Evolutionary conservation across 306 rosid species (phyloP).

Genomic region (Arachis stenosperma): DNA sequence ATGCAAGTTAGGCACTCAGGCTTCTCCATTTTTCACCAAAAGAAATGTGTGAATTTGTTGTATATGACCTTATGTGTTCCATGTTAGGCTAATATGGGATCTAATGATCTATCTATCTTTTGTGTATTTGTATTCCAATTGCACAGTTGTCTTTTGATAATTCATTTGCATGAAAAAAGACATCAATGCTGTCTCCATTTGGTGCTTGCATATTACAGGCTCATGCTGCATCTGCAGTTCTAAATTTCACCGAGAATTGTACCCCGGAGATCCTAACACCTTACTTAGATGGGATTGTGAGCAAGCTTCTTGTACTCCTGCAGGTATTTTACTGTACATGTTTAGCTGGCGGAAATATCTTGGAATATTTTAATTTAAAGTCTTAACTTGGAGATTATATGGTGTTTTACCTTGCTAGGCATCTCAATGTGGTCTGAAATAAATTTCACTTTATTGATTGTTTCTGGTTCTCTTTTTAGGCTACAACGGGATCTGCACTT

Average conservation of each 20-base stretch:
- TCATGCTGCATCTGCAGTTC: constrained; percentile 82
- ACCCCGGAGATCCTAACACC: constrained; percentile 68
- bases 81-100: constrained; percentile 12
- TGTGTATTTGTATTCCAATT: not conserved
- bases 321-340: constrained; percentile 55
- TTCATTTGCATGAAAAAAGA: constrained; percentile 17
- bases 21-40: not conserved
- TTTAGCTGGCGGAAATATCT: constrained; percentile 3
- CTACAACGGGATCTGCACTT: not conserved
- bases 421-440: constrained; percentile 8
- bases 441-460: constrained; percentile 7
- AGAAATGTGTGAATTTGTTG: not conserved
- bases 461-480: constrained; percentile 1
- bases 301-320: constrained; percentile 70
- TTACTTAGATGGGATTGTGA: constrained; percentile 72
- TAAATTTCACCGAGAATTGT: constrained; percentile 77
- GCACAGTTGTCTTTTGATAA: constrained; percentile 5
- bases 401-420: constrained; percentile 16
- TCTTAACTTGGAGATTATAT: constrained; percentile 18
- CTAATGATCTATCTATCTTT: not conserved
- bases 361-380: constrained; percentile 6
- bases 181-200: constrained; percentile 12
- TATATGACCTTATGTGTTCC: constrained; percentile 5
- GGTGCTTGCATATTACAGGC: constrained; percentile 52
- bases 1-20: constrained; percentile 17